These are phyloP conservation scores for Mycena haematopus DNA, from an alignment of 768 basidiomycete species.

Conservation along the genomic window DNA sequence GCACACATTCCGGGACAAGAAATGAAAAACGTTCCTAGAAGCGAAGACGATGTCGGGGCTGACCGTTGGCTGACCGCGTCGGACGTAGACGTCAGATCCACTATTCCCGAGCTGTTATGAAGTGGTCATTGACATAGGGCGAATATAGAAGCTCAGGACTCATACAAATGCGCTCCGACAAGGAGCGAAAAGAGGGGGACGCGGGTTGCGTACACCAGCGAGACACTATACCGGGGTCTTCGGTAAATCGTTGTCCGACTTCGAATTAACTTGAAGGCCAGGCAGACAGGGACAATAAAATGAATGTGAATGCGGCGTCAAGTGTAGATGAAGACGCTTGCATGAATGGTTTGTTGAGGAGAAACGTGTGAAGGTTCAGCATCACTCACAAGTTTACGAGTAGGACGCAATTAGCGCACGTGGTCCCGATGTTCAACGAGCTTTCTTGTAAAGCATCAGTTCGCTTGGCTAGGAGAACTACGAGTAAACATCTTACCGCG, in stretches of 20 bases:
- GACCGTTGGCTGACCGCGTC: neutral
- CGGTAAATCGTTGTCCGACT: slow-evolving; percentile 11
- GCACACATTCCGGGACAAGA: slow-evolving; percentile 18
- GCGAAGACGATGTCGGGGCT: slow-evolving; percentile 23
- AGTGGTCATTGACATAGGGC: neutral
- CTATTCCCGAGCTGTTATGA: slow-evolving; percentile 15
- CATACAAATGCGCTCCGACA: slow-evolving; percentile 26
- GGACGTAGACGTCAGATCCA: slow-evolving; percentile 19
- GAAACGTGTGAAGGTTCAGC: no score
- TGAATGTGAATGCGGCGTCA: slow-evolving; percentile 16
- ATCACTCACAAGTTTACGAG: slow-evolving; percentile 12
- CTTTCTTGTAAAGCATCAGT: neutral
- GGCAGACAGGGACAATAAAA: slow-evolving; percentile 1
- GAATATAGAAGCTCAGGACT: neutral
- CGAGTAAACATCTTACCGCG: slow-evolving; percentile 1
- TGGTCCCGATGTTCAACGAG: slow-evolving; percentile 3
- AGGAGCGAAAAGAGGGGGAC: slow-evolving; percentile 20
- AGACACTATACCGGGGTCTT: slow-evolving; percentile 35
- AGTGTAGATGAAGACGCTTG: slow-evolving; percentile 7
- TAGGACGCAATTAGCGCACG: slow-evolving; percentile 23
- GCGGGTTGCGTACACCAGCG: slow-evolving; percentile 42
- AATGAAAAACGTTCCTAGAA: slow-evolving; percentile 27
- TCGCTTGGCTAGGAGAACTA: neutral
- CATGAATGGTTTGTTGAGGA: neutral
- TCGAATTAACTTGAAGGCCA: slow-evolving; percentile 20